Base-by-base conservation (phyloP, 768 basidiomycete species). In the Suillus lakei region DNA sequence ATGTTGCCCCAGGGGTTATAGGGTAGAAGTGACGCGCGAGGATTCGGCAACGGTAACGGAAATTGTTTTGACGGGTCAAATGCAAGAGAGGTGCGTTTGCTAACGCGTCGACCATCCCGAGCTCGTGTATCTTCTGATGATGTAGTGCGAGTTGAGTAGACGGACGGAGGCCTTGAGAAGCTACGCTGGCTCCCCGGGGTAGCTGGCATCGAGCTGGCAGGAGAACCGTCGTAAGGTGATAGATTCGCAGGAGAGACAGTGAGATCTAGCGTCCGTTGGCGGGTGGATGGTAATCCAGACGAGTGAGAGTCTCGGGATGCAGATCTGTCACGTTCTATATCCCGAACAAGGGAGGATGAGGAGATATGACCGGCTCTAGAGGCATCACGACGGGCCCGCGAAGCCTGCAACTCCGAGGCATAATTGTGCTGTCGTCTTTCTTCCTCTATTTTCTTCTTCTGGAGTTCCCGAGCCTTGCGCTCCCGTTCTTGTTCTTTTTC, bases 351-450 rank as follows among this genome's bases (percentile, higher is more conserved):
- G 44, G 70, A 64, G 58, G 74, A 66, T 13, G 58, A 64, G 64
- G 75, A 64, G 41, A 70, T 54, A 60, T 77, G 72, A 39, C 88
- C 88, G 39, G 79, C 81, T 71, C 88, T 84, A 62, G 81, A 77
- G 4, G 81, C 77, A 71, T 92, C 91, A 66, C 89, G 85, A 69
- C 91, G 80, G 48, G 79, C 66, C 68, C 92, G 82, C 4, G 90
- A 78, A 36, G 88, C 89, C 43, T 79, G 80, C 21, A 93, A 80
- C 73, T 88, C 86, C 58, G 90, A 89, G 16, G 81, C 78, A 71
- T 85, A 90, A 62, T 78, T 67, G 51, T 79, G 78, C 70, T 82
- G 82, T 70, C 84, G 85, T 69, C 80, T 81, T 70, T 88, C 88
- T 70, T 83, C 86, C 64, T 88, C 87, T 65, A 79, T 75, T 50